Evolutionary conservation across 2,329 filamentous ascomycete genomes (phyloP).

Genomic region (Phyllosticta ampelicida): DNA sequence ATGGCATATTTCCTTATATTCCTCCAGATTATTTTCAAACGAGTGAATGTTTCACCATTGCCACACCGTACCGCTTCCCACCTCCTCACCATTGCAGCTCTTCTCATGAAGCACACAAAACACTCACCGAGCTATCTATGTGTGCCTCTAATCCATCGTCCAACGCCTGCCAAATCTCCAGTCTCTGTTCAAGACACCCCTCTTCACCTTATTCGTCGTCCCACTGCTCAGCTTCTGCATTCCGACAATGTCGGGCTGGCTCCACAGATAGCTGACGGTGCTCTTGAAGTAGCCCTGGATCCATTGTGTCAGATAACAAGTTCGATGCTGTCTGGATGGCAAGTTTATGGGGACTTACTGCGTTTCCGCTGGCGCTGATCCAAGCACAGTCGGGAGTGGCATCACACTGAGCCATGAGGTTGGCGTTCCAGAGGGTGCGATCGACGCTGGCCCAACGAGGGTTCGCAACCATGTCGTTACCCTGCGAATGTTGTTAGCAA

Average conservation of each 20-base stretch:
- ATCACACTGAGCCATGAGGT: neutral
- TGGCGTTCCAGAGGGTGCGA: neutral
- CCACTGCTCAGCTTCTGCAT: neutral
- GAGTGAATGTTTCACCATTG: neutral
- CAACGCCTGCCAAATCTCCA: neutral
- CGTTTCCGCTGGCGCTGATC: neutral
- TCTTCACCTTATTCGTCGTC: neutral
- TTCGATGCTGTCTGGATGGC: too few relatives aligned
- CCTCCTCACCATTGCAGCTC: neutral
- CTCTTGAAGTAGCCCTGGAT: neutral
- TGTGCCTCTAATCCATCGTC: neutral
- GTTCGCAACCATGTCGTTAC: slow-evolving; percentile 2
- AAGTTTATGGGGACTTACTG: neutral
- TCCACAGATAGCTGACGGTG: neutral
- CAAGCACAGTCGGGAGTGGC: neutral
- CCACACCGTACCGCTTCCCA: neutral
- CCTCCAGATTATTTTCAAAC: neutral
- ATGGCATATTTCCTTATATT: neutral
- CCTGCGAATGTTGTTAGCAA: neutral
- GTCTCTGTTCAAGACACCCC: neutral
- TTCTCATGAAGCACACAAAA: neutral
- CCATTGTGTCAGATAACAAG: too few relatives aligned
- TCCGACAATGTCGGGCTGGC: neutral
- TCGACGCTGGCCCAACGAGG: neutral
- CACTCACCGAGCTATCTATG: neutral